Conservation (phyloP, 176 grass and related monocot species). For the Carex pumila region DNA sequence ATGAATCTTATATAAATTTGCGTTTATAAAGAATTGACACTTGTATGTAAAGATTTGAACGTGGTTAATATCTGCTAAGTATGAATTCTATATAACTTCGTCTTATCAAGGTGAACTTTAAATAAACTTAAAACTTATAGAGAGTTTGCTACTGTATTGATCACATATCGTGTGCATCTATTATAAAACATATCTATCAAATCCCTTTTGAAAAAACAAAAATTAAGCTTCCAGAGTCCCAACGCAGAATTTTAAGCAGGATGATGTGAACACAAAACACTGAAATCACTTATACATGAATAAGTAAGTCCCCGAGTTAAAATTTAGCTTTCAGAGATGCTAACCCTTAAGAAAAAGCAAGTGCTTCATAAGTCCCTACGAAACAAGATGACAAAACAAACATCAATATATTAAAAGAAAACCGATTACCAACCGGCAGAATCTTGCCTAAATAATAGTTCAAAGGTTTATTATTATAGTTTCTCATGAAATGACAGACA, state of each 20-base stretch:
- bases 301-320: background rate
- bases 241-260: background rate
- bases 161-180: too few relatives aligned
- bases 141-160: too few relatives aligned
- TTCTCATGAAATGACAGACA: conserved; percentile 15
- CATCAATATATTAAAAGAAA: background rate
- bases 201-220: background rate
- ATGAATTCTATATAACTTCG: too few relatives aligned
- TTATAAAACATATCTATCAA: background rate
- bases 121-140: too few relatives aligned
- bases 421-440: background rate
- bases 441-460: conserved; percentile 1
- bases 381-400: background rate
- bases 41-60: too few relatives aligned
- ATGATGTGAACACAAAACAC: background rate
- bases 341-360: background rate
- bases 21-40: too few relatives aligned
- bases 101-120: too few relatives aligned
- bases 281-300: background rate
- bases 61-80: too few relatives aligned
- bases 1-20: too few relatives aligned
- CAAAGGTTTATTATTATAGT: conserved; percentile 18
- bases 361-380: background rate
- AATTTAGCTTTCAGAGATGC: background rate
- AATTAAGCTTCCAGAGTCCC: background rate